Evolutionary conservation across 257 asterid genomes (phyloP).

Genomic region (Gynochthodes officinalis): DNA sequence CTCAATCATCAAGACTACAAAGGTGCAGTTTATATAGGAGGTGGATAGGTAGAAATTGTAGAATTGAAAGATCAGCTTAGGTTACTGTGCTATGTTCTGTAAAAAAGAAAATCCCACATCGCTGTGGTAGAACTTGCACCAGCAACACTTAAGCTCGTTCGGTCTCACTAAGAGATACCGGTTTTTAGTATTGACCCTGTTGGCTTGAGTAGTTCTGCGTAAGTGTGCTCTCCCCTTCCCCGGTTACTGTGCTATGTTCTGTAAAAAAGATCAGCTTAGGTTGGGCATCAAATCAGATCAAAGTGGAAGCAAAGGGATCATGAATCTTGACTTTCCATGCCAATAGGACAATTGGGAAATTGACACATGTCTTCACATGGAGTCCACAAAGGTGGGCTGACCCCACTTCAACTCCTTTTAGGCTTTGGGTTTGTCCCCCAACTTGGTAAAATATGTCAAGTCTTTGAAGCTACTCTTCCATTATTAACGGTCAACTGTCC

Average conservation of each 20-base stretch:
- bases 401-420: not conserved
- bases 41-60: not conserved
- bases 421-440: not conserved
- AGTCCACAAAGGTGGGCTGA: conserved; percentile 17
- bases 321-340: conserved; percentile 1
- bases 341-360: conserved; percentile 23
- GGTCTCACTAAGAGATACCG: too few relatives aligned
- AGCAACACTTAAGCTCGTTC: too few relatives aligned
- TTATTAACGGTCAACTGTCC: not conserved
- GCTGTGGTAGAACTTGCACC: too few relatives aligned
- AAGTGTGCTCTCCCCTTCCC: too few relatives aligned
- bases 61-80: too few relatives aligned
- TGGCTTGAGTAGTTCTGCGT: too few relatives aligned
- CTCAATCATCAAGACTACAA: not conserved
- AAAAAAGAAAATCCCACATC: too few relatives aligned
- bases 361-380: conserved; percentile 30
- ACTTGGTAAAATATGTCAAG: not conserved
- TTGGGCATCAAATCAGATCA: conserved; percentile 5
- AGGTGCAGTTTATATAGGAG: conserved; percentile 4
- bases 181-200: too few relatives aligned
- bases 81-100: too few relatives aligned
- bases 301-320: conserved; percentile 19
- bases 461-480: conserved; percentile 2
- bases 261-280: too few relatives aligned
- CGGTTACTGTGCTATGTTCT: too few relatives aligned